Evolutionary conservation across 768 basidiomycete genomes (phyloP), one percentile per base, ranked within the genome.

Genomic region (Galerina marginata): DNA sequence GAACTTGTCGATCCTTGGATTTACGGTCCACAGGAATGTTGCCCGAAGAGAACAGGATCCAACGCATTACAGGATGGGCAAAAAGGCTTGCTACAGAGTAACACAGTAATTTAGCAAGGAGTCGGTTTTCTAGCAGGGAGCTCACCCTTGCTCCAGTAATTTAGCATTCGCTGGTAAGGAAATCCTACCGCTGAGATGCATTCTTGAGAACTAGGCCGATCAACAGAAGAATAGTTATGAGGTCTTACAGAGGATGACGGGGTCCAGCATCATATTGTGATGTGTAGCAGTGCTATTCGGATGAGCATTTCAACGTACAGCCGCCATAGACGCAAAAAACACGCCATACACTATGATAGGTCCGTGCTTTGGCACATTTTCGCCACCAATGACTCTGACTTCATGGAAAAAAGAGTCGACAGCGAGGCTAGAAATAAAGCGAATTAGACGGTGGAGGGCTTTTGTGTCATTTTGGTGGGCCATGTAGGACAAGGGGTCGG

Each of bases 21-120:
- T 93, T 95, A 61, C 97, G 86, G 74, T 97, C 96, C 38, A 99
- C 96, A 23, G 96, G 95, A 64, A 99, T 96, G 74, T 97, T 97
- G n/a, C 97, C 96, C 2, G 96, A 91, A 61, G 91, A 91, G 54
- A 85, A 84, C 9, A 99, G 81, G 59, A 99, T 83, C 64, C 86
- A 88, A 26, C 83, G 82, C 58, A 90, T 77, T 9, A 86, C 73
- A 2, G 93, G 93, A 71, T 97, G 90, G 15, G 77, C 83, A 72
- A 96, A 99, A 46, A 99, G 79, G 48, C 86, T 83, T 23, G 90
- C 91, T 89, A 46, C n/a, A 55, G 44, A 36, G 9, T 9, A 5
- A 42, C 20, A 40, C 16, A 16, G 33, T n/a, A 36, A 38, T 53
- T 6, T 36, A 23, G 4, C 42, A 16, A 58, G 14, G 23, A 36